These are phyloP conservation scores for Solanum appendiculatum DNA, from an alignment of 257 asterid species.

Conservation along the genomic window DNA sequence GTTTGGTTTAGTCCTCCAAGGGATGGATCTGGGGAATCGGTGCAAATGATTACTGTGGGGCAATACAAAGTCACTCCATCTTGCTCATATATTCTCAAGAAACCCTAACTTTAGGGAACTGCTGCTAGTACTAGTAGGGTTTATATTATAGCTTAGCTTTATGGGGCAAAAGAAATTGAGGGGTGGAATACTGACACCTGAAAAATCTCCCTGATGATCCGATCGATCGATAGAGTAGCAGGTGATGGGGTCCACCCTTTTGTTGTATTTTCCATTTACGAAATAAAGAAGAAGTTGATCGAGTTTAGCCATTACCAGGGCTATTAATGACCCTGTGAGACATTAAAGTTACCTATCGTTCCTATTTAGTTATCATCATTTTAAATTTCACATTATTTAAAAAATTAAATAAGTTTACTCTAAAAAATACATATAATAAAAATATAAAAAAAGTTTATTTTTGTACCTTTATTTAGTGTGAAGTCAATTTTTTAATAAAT, in stretches of 20 bases:
- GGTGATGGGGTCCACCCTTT: slow-evolving; percentile 40
- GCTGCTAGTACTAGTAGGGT: neutral
- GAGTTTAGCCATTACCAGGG: neutral
- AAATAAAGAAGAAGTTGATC: neutral
- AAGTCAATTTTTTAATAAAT: neutral
- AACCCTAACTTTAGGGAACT: neutral
- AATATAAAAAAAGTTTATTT: too few relatives aligned
- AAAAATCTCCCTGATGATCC: neutral
- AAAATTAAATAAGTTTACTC: too few relatives aligned
- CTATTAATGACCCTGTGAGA: neutral
- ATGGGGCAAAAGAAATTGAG: neutral
- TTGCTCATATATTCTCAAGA: neutral
- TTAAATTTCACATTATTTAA: too few relatives aligned
- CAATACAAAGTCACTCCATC: slow-evolving; percentile 1
- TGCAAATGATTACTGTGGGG: slow-evolving; percentile 27
- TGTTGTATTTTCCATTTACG: neutral
- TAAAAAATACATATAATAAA: too few relatives aligned
- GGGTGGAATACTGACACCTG: slow-evolving; percentile 53
- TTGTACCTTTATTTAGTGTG: neutral
- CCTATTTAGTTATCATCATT: too few relatives aligned
- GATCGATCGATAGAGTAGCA: neutral
- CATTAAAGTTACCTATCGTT: neutral
- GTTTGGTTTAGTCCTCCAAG: slow-evolving; percentile 39
- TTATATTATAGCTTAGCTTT: neutral
- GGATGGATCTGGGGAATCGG: slow-evolving; percentile 40